A percentile compares a stretch with the other conserved stretches of the same genome.
These are phyloP conservation scores for Kurtzmaniella quercitrusa DNA, from an alignment of 1,139 yeast species.

Conservation along the genomic window DNA sequence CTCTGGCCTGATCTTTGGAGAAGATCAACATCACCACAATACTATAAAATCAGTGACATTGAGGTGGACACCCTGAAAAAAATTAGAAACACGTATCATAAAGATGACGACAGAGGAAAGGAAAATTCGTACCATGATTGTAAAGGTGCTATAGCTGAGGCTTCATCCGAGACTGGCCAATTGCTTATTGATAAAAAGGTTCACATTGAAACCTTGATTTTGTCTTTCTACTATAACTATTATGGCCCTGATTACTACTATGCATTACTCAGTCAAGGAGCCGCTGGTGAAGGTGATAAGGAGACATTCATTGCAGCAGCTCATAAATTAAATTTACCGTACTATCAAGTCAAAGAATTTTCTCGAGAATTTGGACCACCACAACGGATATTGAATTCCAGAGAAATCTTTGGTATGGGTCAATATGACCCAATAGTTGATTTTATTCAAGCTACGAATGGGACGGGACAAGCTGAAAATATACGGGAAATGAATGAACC, in stretches of 20 bases:
- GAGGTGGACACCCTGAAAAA: constrained; percentile 15
- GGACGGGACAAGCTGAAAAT: constrained; percentile 3
- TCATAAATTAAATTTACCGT: constrained; percentile 43
- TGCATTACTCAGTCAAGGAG: constrained; percentile 51
- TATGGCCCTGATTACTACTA: constrained; percentile 54
- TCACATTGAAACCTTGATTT: constrained; percentile 46
- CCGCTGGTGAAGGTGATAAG: constrained; percentile 62
- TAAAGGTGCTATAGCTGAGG: constrained; percentile 54
- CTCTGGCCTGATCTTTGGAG: constrained; percentile 42
- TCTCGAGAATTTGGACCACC: constrained; percentile 34
- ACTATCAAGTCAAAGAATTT: constrained; percentile 49
- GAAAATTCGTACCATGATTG: constrained; percentile 40
- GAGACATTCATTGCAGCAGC: constrained; percentile 64
- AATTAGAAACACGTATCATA: constrained; percentile 24
- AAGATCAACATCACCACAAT: constrained; percentile 33
- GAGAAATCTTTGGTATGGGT: constrained; percentile 33
- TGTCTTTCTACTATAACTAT: constrained; percentile 53
- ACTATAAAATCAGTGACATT: constrained; percentile 28
- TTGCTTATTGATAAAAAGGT: constrained; percentile 46
- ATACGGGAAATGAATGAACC: background rate
- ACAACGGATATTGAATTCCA: constrained; percentile 14
- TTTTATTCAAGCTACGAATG: constrained; percentile 18
- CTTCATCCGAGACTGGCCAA: constrained; percentile 61
- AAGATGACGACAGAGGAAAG: constrained; percentile 24
- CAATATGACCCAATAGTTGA: constrained; percentile 37